These are phyloP conservation scores for Helichrysum umbraculigerum DNA, from an alignment of 129 eudicot species.

Conservation along the genomic window DNA sequence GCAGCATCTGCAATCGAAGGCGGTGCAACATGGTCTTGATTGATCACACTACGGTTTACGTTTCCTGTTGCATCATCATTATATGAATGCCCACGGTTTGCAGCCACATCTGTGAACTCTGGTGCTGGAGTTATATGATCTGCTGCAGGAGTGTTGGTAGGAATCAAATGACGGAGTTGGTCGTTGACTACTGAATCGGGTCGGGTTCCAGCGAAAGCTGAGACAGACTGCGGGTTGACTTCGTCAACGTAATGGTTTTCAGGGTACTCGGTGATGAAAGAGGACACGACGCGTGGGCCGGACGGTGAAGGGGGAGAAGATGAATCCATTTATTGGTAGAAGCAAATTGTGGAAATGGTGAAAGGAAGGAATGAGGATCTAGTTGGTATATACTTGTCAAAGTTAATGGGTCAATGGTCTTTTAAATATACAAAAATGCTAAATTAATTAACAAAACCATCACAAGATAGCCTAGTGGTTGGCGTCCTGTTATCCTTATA, in stretches of 20 bases:
- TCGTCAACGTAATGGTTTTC: neutral
- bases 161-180: neutral
- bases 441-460: too few relatives aligned
- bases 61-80: too few relatives aligned
- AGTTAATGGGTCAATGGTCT: neutral
- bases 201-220: neutral
- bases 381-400: neutral
- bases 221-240: neutral
- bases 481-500: too few relatives aligned
- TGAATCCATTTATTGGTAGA: neutral
- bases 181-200: neutral
- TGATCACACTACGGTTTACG: neutral
- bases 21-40: neutral
- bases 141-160: neutral
- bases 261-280: neutral
- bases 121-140: neutral
- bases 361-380: neutral
- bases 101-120: conserved; percentile 4
- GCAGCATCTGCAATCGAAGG: neutral
- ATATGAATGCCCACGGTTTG: neutral
- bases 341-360: neutral
- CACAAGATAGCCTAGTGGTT: too few relatives aligned
- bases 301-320: neutral
- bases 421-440: too few relatives aligned
- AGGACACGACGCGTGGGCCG: neutral